phyloP scores from a whole-genome alignment of 2,329 filamentous ascomycete genomes.

The Camptophora hylomeconis region DNA sequence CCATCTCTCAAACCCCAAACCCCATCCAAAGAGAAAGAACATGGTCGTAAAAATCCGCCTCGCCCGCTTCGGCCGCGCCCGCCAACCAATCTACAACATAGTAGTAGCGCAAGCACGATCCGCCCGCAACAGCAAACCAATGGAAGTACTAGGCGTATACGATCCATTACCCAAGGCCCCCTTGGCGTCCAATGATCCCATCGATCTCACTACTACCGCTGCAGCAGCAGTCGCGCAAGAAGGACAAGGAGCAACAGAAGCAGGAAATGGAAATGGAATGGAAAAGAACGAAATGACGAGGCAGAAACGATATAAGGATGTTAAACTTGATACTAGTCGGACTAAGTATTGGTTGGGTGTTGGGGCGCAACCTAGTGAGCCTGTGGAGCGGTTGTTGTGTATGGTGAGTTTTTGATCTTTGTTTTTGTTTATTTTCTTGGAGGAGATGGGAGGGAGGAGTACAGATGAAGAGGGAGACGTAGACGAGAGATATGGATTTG shows the following conservation, averaged over 20 bases:
- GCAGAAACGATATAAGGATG: conserved; percentile 67
- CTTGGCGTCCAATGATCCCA: conserved; percentile 15
- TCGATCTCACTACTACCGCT: background rate
- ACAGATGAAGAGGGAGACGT: background rate
- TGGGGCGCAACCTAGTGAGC: conserved; percentile 84
- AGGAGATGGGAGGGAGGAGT: conserved; percentile 3
- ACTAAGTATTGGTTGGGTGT: conserved; percentile 96
- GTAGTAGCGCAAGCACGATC: conserved; percentile 90
- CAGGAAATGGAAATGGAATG: conserved; percentile 17
- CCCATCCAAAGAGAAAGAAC: conserved; percentile 17
- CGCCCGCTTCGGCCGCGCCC: conserved; percentile 79
- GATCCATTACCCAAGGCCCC: conserved; percentile 45
- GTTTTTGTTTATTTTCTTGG: no score
- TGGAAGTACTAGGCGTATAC: conserved; percentile 75
- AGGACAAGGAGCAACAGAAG: background rate
- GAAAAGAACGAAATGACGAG: conserved; percentile 34
- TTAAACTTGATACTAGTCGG: conserved; percentile 67
- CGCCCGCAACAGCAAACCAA: conserved; percentile 71
- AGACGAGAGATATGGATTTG: background rate
- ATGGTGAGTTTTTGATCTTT: conserved; percentile 49
- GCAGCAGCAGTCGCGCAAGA: background rate
- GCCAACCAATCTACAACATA: conserved; percentile 93
- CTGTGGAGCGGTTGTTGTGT: conserved; percentile 71
- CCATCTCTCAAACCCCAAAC: background rate
- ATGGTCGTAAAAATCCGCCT: conserved; percentile 95